Percentiles rank a stretch among this genome's conserved stretches.
Conservation (phyloP, 2,329 filamentous ascomycete species). For the Neonectria neomacrospora region DNA sequence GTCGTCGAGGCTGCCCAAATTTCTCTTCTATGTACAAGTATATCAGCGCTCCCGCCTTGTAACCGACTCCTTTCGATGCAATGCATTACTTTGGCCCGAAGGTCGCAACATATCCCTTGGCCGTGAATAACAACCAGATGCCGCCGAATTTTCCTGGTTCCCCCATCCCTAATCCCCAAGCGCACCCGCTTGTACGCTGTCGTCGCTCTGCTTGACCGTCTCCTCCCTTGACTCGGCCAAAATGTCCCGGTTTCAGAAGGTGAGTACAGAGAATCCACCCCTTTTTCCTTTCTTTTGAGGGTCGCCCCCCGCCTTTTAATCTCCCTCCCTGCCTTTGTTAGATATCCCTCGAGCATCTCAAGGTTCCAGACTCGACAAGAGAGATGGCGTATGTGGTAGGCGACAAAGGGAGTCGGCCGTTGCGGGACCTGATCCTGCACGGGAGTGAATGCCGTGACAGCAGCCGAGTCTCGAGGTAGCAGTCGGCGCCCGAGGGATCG, state of each 20-base stretch:
- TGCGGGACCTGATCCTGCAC: conserved; percentile 12
- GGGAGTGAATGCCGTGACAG: conserved; percentile 20
- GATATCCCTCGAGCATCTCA: conserved; percentile 3
- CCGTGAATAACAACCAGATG: conserved; percentile 35
- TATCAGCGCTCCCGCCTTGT: conserved; percentile 43
- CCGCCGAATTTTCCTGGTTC: conserved; percentile 29
- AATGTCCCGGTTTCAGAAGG: neutral
- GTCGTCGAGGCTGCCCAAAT: conserved; percentile 36
- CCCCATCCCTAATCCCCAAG: conserved; percentile 21
- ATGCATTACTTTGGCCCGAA: conserved; percentile 42
- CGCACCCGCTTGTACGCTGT: conserved; percentile 12
- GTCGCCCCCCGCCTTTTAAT: neutral
- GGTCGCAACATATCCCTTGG: conserved; percentile 33
- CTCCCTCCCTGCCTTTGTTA: conserved; percentile 1
- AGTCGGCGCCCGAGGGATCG: conserved; percentile 21
- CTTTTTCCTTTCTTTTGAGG: conserved; percentile 4
- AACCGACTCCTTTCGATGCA: conserved; percentile 46
- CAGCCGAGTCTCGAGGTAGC: conserved; percentile 23
- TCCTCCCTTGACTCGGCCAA: conserved; percentile 10
- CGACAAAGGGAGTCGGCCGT: conserved; percentile 10
- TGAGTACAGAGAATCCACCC: neutral
- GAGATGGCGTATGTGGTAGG: conserved; percentile 7
- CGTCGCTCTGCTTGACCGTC: conserved; percentile 6
- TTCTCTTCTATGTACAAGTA: conserved; percentile 44
- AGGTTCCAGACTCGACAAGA: neutral